Evolutionary conservation across 495 filamentous ascomycete genomes (phyloP), one percentile per base, ranked within the genome.

Genomic region (Entonaema liquescens): DNA sequence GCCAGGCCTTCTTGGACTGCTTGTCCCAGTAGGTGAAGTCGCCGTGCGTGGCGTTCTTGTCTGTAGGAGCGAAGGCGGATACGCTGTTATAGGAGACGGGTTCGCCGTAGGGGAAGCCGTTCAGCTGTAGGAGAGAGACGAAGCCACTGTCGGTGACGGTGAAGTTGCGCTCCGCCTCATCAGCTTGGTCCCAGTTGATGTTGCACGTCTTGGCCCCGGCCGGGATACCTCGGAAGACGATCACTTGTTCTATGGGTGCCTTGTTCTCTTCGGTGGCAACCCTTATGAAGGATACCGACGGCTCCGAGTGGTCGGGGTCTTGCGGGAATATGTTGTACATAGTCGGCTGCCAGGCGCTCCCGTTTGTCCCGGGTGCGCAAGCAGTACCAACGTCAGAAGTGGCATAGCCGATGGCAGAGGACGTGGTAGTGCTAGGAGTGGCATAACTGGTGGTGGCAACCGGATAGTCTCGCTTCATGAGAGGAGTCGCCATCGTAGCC

Each of bases 291-390:
- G 76, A 56, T 17, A 77, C 74, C 60, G 66, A 65, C 38, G 67
- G 59, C n/a, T 75, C 81, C n/a, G 74, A 83, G 3, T 77, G 82
- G 3, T 78, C 82, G 19, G 83, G 84, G 26, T 81, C 76, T 35
- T 83, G 82, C 2, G 86, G 90, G 60, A 87, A 91, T 4, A 70
- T 73, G 53, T 73, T 77, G 55, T 75, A 76, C 60, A 81, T 85
- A 3, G 85, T 87, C 61, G 85, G 86, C 59, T 82, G 78, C 28
- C 85, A 85, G 13, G 82, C 79, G 5, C 71, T 83, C 28, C 81
- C 88, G 59, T 86, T 88, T 68, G 81, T 85, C 60, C 87, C 92
- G 58, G 55, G 6, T 2, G 52, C 2, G 65, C 65, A 68, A 40
- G 38, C 59, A 13, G n/a, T 23, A 49, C 26, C 15, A 19, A 26